phyloP scores from a whole-genome alignment of 495 filamentous ascomycete genomes.

The Podospora bellae-mahoneyi region DNA sequence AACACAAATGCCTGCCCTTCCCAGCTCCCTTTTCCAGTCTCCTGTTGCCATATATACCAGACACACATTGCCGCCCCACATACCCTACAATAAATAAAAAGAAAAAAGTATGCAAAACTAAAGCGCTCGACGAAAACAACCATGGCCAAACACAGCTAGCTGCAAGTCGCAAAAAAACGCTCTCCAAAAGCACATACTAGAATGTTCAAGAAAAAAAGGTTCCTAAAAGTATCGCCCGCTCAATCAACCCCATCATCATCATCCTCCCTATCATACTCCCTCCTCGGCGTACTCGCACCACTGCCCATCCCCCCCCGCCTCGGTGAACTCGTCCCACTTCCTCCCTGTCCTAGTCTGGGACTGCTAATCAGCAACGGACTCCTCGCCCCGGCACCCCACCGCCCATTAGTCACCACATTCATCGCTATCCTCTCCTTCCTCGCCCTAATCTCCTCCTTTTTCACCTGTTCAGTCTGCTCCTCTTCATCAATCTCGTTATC shows the following conservation, averaged over 20 bases:
- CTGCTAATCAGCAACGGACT: conserved; percentile 32
- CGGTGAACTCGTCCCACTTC: not conserved
- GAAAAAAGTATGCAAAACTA: not conserved
- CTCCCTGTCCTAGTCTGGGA: not conserved
- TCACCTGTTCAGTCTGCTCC: conserved; percentile 1
- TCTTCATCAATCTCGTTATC: conserved; percentile 20
- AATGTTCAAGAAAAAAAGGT: no score
- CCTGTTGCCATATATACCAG: not conserved
- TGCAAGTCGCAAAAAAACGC: not conserved
- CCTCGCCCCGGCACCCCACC: conserved; percentile 32
- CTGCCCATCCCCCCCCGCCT: not conserved
- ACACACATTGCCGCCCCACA: not conserved
- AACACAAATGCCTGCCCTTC: not conserved
- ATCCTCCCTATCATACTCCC: conserved; percentile 11
- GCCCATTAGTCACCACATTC: conserved; percentile 44
- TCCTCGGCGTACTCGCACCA: not conserved
- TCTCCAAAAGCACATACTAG: not conserved
- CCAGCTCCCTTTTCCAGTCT: not conserved
- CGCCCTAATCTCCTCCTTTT: conserved; percentile 9
- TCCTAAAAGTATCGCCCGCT: conserved; percentile 1
- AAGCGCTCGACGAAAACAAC: not conserved
- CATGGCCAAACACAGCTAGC: not conserved
- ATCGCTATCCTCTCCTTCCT: conserved; percentile 40
- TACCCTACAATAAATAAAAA: not conserved
- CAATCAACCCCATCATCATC: conserved; percentile 31